Evolutionary conservation across 257 asterid species (phyloP).

Genomic region (Anisodus acutangulus): DNA sequence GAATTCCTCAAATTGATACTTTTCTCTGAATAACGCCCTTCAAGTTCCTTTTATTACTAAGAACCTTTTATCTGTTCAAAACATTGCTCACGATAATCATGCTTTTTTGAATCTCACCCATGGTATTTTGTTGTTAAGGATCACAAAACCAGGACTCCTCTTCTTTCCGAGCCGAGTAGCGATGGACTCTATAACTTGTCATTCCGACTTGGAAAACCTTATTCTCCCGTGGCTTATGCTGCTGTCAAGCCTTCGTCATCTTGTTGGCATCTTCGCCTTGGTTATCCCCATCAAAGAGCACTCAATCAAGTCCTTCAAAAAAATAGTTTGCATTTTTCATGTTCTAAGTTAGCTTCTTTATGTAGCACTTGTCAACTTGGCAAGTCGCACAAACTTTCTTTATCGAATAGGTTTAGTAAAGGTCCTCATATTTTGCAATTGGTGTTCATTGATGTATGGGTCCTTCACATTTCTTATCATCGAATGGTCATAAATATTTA

Average conservation of each 20-base stretch:
- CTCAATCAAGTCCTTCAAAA: not conserved
- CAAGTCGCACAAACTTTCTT: not conserved
- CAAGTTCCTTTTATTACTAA: not conserved
- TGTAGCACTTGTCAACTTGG: not conserved
- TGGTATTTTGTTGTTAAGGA: not conserved
- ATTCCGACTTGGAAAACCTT: not conserved
- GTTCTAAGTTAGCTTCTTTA: not conserved
- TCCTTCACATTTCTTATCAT: not conserved
- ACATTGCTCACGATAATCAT: not conserved
- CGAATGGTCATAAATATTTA: not conserved
- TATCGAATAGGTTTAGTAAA: not conserved
- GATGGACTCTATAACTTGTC: not conserved
- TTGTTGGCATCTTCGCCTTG: not conserved
- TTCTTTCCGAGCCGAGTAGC: not conserved
- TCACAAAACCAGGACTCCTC: not conserved
- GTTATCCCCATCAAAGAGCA: not conserved
- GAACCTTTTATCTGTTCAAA: not conserved
- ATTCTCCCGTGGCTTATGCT: not conserved
- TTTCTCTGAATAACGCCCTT: not conserved
- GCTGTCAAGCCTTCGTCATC: not conserved
- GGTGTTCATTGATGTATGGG: not conserved
- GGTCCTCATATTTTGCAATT: not conserved
- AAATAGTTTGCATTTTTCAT: too few species aligned
- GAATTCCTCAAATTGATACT: too few species aligned
- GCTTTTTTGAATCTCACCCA: not conserved